Evolutionary conservation across 306 rosid genomes (phyloP).

Genomic region (Vachellia collinsii): DNA sequence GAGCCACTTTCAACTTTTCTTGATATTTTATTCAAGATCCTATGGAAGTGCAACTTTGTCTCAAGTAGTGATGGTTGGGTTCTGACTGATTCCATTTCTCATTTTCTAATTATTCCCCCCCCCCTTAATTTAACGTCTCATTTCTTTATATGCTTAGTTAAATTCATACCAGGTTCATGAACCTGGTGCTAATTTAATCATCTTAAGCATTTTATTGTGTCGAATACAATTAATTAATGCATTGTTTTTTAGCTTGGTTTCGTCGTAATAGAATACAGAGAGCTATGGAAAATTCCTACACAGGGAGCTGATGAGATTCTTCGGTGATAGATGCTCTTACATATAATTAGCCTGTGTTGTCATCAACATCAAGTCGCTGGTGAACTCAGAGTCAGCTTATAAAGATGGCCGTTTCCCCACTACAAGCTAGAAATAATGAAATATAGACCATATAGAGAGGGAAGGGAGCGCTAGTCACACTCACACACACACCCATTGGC

Average conservation of each 20-base stretch:
- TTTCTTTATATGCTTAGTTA: not conserved
- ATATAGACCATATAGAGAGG: too few species aligned
- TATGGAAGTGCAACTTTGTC: not conserved
- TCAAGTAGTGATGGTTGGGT: not conserved
- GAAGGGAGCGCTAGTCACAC: too few species aligned
- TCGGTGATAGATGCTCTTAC: not conserved
- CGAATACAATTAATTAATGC: not conserved
- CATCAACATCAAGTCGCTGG: not conserved
- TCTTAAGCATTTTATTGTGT: not conserved
- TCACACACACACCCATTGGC: not conserved
- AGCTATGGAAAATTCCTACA: conserved; percentile 10
- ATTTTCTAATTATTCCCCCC: not conserved
- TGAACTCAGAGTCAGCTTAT: conserved; percentile 7
- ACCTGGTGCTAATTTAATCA: not conserved
- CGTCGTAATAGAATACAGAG: not conserved
- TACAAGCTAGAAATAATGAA: not conserved
- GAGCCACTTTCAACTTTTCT: not conserved
- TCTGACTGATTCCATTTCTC: conserved; percentile 4
- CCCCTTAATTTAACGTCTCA: not conserved
- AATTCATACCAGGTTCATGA: not conserved
- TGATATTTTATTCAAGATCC: not conserved
- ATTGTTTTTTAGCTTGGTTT: not conserved
- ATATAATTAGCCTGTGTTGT: not conserved
- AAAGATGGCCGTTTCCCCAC: not conserved
- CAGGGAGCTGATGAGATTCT: not conserved